Evolutionary conservation across 192 early-diverging fungal species (phyloP), one percentile per base, ranked within the genome.

Genomic region (Backusella macrospora): DNA sequence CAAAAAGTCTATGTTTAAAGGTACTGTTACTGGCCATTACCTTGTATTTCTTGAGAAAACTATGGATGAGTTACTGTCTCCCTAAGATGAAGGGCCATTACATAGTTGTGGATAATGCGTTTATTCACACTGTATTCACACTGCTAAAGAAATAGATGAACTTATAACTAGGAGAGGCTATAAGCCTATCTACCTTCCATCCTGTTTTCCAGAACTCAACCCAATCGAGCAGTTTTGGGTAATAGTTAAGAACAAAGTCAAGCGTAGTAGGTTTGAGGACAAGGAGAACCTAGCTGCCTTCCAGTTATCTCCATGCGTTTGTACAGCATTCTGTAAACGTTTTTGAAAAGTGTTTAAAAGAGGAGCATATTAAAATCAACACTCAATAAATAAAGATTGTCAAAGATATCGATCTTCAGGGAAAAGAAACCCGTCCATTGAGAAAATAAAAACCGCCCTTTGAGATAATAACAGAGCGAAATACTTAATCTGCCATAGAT

Each of bases 151-250:
- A 15, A 40, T 74, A 52, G 46, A 49, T n/a, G 70, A 67, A n/a
- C 10, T 59, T 23, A 62, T 72, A 37, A 18, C 21, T 29, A 34
- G 23, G 9, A 65, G 49, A 43, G 69, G 68, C n/a, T 55, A 71
- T 59, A n/a, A 52, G 14, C 21, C 49, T 55, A 44, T 62, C 3
- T 68, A 34, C 29, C 52, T 73, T n/a, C 71, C 71, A 5, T 43
- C 71, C 14, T 62, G 49, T 40, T 78, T 65, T 42, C 52, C 71
- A 14, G 70, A 72, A 29, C 68, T 78, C 14, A 78, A 73, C 43
- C 76, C 76, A 44, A 73, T 70, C 23, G 76, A 78, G 59, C 46
- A 73, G 26, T 78, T 69, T 45, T 73, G 71, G 76, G 48, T 67
- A 68, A 68, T 68, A 68, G 66, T 47, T 47, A 68, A 68, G 45